phyloP scores from a whole-genome alignment of 768 basidiomycete genomes.

The Trametes elegans region DNA sequence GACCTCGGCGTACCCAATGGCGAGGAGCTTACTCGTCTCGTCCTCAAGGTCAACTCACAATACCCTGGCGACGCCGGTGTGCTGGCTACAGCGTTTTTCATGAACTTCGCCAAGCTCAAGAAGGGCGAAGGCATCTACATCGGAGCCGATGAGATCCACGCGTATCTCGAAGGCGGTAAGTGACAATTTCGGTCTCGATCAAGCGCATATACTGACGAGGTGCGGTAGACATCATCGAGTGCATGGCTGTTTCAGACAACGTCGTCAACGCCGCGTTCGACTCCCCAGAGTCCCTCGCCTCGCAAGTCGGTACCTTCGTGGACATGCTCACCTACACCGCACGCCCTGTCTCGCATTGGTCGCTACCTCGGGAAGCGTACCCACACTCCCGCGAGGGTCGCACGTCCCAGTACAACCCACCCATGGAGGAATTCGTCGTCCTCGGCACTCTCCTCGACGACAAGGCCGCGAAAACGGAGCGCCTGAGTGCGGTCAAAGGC shows the following conservation, averaged over 20 bases:
- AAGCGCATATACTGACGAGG: neutral
- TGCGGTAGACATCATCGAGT: slow-evolving; percentile 54
- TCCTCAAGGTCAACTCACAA: slow-evolving; percentile 43
- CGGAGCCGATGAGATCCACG: slow-evolving; percentile 55
- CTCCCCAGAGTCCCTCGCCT: slow-evolving; percentile 15
- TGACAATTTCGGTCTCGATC: neutral
- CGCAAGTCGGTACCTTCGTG: slow-evolving; percentile 23
- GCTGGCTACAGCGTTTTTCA: slow-evolving; percentile 47
- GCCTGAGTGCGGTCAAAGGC: slow-evolving; percentile 15
- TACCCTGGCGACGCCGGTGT: slow-evolving; percentile 56
- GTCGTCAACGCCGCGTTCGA: slow-evolving; percentile 54
- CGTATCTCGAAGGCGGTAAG: slow-evolving; percentile 58
- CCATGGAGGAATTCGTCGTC: slow-evolving; percentile 30
- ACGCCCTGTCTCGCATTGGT: slow-evolving; percentile 25
- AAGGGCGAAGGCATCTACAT: slow-evolving; percentile 54
- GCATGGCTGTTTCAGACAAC: slow-evolving; percentile 58
- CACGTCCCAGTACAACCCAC: slow-evolving; percentile 27
- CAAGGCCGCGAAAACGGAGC: slow-evolving; percentile 9
- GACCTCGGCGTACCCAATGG: slow-evolving; percentile 2
- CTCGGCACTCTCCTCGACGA: slow-evolving; percentile 23
- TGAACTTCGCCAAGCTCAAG: slow-evolving; percentile 51
- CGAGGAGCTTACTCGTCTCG: slow-evolving; percentile 31
- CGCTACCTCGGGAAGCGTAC: slow-evolving; percentile 20
- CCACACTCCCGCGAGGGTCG: slow-evolving; percentile 8
- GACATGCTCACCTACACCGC: slow-evolving; percentile 28